Percentiles rank a stretch among this genome's conserved stretches.
Conservation (phyloP, 2,329 filamentous ascomycete species). For the Claviceps paspali region DNA sequence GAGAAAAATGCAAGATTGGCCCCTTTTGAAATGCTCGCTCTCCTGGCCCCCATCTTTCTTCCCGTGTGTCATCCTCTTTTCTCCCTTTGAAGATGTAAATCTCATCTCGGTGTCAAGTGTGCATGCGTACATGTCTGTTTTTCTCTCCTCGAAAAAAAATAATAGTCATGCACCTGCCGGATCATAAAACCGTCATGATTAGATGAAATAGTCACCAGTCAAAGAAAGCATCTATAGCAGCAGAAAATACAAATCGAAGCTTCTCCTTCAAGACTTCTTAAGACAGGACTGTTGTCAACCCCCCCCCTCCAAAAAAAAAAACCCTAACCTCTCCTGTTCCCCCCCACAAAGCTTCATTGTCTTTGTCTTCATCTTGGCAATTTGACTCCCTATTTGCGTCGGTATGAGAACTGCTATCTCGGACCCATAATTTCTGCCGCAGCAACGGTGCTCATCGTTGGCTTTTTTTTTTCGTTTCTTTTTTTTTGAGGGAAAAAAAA, state of each 20-base stretch:
- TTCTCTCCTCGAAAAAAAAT: neutral
- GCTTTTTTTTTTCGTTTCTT: too few species aligned
- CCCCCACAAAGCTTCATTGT: neutral
- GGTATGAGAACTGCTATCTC: neutral
- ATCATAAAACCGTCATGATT: slow-evolving; percentile 13
- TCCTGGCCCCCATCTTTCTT: too few species aligned
- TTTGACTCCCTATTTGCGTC: slow-evolving; percentile 5
- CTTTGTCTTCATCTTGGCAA: slow-evolving; percentile 6
- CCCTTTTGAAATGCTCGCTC: too few species aligned
- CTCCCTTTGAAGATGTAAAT: too few species aligned
- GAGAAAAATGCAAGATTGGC: too few species aligned
- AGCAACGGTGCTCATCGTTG: neutral
- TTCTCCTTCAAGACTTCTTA: too few species aligned
- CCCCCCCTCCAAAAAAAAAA: too few species aligned
- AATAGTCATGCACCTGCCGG: neutral
- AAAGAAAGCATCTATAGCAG: slow-evolving; percentile 12
- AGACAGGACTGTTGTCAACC: too few species aligned
- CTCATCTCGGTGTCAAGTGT: too few species aligned
- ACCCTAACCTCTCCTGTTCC: neutral
- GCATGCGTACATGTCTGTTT: too few species aligned
- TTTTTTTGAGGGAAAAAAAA: too few species aligned
- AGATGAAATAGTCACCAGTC: slow-evolving; percentile 11
- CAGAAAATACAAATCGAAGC: slow-evolving; percentile 8
- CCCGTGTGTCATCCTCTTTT: too few species aligned
- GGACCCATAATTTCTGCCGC: neutral